phyloP scores from a whole-genome alignment of 2,329 filamentous ascomycete species.

The Aspergillus ibericus region DNA sequence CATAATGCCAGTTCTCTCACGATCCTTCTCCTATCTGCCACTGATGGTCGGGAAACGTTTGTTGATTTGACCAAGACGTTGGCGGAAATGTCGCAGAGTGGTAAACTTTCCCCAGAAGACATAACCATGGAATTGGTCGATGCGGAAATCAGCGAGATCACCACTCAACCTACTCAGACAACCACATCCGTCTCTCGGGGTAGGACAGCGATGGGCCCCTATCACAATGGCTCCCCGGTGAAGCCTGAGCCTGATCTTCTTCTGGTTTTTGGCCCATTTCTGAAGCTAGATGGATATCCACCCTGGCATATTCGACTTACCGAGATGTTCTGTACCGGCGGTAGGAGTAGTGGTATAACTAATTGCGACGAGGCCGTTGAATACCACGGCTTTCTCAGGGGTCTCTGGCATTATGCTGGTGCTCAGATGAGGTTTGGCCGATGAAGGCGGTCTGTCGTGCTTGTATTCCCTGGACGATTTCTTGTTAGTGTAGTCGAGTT shows the following conservation, averaged over 20 bases:
- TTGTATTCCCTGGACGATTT: no score
- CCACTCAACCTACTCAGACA: constrained; percentile 30
- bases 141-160: constrained; percentile 72
- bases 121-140: constrained; percentile 86
- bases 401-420: constrained; percentile 77
- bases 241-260: constrained; percentile 89
- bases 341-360: constrained; percentile 38
- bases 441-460: constrained; percentile 32
- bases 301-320: constrained; percentile 95
- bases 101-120: constrained; percentile 77
- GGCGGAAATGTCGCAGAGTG: constrained; percentile 88
- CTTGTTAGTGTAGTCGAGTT: background rate
- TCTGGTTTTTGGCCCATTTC: constrained; percentile 78
- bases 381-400: constrained; percentile 89
- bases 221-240: constrained; percentile 44
- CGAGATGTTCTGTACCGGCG: constrained; percentile 75
- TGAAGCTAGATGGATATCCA: constrained; percentile 87
- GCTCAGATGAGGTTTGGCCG: constrained; percentile 85
- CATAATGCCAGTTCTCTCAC: constrained; percentile 45
- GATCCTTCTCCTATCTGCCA: constrained; percentile 78
- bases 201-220: background rate
- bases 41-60: constrained; percentile 88
- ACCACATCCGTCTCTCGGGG: constrained; percentile 2
- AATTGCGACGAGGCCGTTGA: constrained; percentile 61
- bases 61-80: constrained; percentile 94